Evolutionary conservation across 1,284 basidiomycete genomes (phyloP), one percentile per base, ranked within the genome.

Genomic region (Cutaneotrichosporon sp.): DNA sequence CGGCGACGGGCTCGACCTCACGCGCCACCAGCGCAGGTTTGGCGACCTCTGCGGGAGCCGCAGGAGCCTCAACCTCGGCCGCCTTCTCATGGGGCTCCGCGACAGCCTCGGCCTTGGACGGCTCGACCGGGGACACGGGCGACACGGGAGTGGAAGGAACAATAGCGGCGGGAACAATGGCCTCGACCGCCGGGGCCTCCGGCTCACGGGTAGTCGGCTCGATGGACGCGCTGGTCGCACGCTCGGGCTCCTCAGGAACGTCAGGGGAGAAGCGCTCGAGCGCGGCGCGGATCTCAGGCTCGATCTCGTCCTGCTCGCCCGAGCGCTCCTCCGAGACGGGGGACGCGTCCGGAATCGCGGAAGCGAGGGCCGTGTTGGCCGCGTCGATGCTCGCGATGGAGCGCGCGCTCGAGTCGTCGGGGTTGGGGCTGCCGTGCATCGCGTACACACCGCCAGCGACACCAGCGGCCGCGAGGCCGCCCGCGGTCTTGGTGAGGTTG

Each of bases 331-430:
- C 11, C 46, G 7, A 13, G 22, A 11, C 31, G n/a, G 50, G 27
- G 24, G 45, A 46, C 45, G 53, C 20, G 43, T 22, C n/a, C 25
- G 47, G 34, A 29, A 57, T 36, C 2, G 50, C 43, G 20, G 34
- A 34, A 14, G 57, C 57, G 25, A 58, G 56, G 2, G 56, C 60
- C 18, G 60, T 58, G 31, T 43, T 62, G 36, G 60, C 60, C 3
- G 54, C 56, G 46, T 62, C 60, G 22, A 58, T 24, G 50, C 50
- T 51, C 18, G 50, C 29, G 16, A 34, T 22, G 11, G 50, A 51
- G 50, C n/a, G 11, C 50, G 50, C 50, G 5, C 20, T 25, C 9
- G 50, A 51, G 29, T 29, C 31, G n/a, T 22, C 31, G 29, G 29
- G 29, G n/a, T 22, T 22, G 18, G 50, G 50, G 29, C 25, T 27